phyloP scores from a whole-genome alignment of 495 filamentous ascomycete genomes.

The Glarea lozoyensis region DNA sequence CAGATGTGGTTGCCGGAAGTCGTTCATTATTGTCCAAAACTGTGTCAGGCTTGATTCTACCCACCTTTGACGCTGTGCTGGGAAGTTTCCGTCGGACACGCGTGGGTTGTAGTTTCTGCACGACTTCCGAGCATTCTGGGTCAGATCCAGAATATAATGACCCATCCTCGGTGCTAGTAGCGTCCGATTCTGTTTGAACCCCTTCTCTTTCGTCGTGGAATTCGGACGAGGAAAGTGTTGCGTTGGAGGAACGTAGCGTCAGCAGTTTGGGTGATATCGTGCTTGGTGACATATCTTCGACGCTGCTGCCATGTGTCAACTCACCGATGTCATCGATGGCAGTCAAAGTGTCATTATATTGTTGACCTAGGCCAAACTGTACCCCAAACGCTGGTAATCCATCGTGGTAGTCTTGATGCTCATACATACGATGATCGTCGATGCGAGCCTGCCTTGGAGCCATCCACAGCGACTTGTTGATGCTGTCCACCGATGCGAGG shows the following conservation, averaged over 20 bases:
- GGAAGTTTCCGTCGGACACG: constrained; percentile 12
- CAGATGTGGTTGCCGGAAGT: not conserved
- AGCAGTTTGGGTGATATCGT: constrained; percentile 18
- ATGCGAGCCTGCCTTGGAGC: constrained; percentile 2
- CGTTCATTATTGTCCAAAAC: constrained; percentile 10
- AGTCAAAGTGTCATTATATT: constrained; percentile 12
- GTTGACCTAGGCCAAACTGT: not conserved
- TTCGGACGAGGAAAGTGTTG: constrained; percentile 11
- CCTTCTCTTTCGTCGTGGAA: constrained; percentile 12
- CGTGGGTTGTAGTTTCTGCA: constrained; percentile 4
- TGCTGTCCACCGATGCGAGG: too few relatives aligned
- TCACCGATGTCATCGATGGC: too few relatives aligned
- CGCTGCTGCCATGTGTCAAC: too few relatives aligned
- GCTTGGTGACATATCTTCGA: not conserved
- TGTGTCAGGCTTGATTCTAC: constrained; percentile 3
- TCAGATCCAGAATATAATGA: too few relatives aligned
- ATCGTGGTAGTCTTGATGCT: not conserved
- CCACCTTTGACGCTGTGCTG: constrained; percentile 1
- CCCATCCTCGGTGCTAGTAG: constrained; percentile 7
- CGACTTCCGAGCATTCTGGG: constrained; percentile 6
- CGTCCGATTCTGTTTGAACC: constrained; percentile 4
- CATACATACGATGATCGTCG: constrained; percentile 5
- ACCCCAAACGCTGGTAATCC: constrained; percentile 12
- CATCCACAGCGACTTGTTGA: constrained; percentile 6
- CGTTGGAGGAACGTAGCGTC: constrained; percentile 9